phyloP scores from a whole-genome alignment of 345 rosid genomes.

The Linum tenue region DNA sequence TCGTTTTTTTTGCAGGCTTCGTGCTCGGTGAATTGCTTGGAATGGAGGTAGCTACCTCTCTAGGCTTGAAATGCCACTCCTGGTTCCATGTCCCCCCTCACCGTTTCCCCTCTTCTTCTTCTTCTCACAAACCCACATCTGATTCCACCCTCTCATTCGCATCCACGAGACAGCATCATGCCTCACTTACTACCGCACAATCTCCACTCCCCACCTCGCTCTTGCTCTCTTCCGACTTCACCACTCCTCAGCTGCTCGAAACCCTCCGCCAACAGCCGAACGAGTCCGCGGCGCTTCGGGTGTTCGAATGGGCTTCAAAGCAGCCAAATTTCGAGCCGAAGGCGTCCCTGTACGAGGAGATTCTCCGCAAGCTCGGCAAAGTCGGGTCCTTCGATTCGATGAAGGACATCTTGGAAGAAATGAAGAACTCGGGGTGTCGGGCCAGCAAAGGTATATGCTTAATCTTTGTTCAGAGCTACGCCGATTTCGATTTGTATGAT shows the following conservation, averaged over 20 bases:
- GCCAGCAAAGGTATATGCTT: constrained; percentile 37
- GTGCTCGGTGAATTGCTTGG: constrained; percentile 13
- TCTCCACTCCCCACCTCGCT: constrained; percentile 18
- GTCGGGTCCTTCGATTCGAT: constrained; percentile 64
- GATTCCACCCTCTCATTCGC: constrained; percentile 27
- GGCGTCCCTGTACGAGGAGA: constrained; percentile 45
- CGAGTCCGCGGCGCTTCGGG: constrained; percentile 57
- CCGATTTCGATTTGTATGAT: constrained; percentile 46
- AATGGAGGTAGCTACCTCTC: constrained; percentile 40
- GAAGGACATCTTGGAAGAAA: constrained; percentile 42
- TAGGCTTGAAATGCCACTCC: constrained; percentile 45
- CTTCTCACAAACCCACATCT: constrained; percentile 25
- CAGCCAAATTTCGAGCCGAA: constrained; percentile 62
- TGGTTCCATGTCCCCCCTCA: constrained; percentile 30
- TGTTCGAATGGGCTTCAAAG: constrained; percentile 60
- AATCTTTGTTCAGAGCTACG: constrained; percentile 49
- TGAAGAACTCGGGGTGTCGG: constrained; percentile 40
- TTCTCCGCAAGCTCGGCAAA: constrained; percentile 55
- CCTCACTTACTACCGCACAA: constrained; percentile 22
- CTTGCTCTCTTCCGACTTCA: constrained; percentile 42
- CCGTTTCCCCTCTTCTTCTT: constrained; percentile 20
- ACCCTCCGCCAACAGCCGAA: constrained; percentile 64
- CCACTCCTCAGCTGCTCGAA: constrained; percentile 58
- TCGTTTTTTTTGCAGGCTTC: background rate
- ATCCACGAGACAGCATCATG: constrained; percentile 21